Evolutionary conservation across 257 asterid genomes (phyloP).

Genomic region (Scutellaria galericulata): DNA sequence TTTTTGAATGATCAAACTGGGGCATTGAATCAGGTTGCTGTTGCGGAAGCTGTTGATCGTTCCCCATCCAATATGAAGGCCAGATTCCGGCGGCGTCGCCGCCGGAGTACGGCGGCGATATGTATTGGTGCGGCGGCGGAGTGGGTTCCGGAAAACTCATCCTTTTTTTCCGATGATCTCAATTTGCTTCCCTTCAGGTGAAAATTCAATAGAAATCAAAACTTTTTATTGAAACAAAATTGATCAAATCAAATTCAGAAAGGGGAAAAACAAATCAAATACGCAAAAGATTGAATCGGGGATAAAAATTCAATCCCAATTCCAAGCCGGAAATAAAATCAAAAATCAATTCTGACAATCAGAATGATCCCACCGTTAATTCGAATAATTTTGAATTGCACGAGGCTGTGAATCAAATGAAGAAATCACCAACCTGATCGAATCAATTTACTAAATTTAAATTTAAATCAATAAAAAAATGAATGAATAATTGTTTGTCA

Average conservation of each 20-base stretch:
- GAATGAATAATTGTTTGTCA: background rate
- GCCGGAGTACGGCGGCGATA: slow-evolving; percentile 46
- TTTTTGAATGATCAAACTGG: slow-evolving; percentile 51
- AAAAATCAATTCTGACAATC: background rate
- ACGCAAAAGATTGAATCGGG: no score
- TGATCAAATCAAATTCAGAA: slow-evolving; percentile 15
- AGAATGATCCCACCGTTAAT: background rate
- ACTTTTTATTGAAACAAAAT: slow-evolving; percentile 13
- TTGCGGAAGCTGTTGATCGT: slow-evolving; percentile 32
- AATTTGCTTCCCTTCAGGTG: slow-evolving; percentile 29
- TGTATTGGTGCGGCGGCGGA: slow-evolving; percentile 37
- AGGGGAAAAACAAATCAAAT: background rate
- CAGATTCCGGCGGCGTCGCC: slow-evolving; percentile 49
- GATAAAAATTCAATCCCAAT: background rate
- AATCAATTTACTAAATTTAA: slow-evolving; percentile 23
- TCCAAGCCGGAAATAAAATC: slow-evolving; percentile 1
- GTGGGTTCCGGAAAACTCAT: slow-evolving; percentile 75
- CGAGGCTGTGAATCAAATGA: background rate
- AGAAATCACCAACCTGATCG: slow-evolving; percentile 34
- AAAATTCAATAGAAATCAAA: slow-evolving; percentile 16
- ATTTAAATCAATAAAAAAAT: background rate
- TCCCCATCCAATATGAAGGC: slow-evolving; percentile 42
- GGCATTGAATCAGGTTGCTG: slow-evolving; percentile 42
- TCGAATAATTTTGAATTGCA: slow-evolving; percentile 21
- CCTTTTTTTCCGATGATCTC: slow-evolving; percentile 23